Evolutionary conservation across 495 filamentous ascomycete species (phyloP), one percentile per base, ranked within the genome.

Genomic region (Aspergillus hancockii): DNA sequence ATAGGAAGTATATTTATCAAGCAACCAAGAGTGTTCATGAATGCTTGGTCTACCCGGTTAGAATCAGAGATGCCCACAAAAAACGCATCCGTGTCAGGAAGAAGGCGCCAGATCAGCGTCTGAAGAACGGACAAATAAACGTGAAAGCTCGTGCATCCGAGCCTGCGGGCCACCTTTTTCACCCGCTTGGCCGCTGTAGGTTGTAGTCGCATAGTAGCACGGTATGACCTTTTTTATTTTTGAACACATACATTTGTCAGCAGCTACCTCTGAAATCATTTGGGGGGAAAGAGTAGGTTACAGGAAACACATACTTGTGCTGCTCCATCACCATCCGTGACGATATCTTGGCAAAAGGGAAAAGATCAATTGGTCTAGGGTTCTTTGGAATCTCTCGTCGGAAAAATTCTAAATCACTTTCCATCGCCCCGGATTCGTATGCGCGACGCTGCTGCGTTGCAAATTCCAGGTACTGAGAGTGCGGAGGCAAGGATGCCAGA

Each of bases 61-160:
- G 54, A 40, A 32, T 56, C 54, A 0, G 23, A 40, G 14, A 56
- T 30, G 3, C 54, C 54, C 2, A 56, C 28, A 21, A 28, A 30
- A 4, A 56, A n/a, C 14, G 25, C 16, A 3, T 49, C 10, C 8
- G 54, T 49, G 2, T 49, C 16, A 13, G 41, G 40, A 36, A 36
- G 34, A 9, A 56, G 23, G 40, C 41, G 54, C 18, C 32, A 31
- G 7, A 56, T 21, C 1, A 56, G 41, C 3, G n/a, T 21, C 3
- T 18, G 13, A 1, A 56, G 46, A 18, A 49, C 4, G 8, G 41
- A n/a, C 10, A 25, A 8, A 16, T 56, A 49, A 28, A 49, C 13
- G 40, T 56, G 3, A 21, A 36, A 12, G 8, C 12, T 36, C 12
- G 34, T 36, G 34, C 34, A 5, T 5, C 12, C 4, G 8, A 36